Conservation (phyloP, 2,329 filamentous ascomycete genomes). For the Arthrobotrys megalospora region DNA sequence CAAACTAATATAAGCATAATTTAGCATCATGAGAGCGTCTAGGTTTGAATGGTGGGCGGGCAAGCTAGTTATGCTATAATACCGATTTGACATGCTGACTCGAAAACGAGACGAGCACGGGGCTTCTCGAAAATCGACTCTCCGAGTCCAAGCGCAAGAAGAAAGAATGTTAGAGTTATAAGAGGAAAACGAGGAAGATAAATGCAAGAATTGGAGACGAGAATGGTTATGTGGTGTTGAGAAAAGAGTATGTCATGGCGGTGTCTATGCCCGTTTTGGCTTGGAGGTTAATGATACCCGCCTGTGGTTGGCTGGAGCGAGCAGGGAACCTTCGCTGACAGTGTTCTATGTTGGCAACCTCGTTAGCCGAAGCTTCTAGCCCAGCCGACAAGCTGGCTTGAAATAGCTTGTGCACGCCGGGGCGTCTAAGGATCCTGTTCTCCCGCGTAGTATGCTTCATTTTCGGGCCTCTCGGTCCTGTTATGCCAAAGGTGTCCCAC, state of each 20-base stretch:
- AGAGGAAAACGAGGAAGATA: neutral
- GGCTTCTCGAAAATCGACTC: conserved; percentile 17
- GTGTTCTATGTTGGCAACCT: neutral
- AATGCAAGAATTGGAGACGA: conserved; percentile 27
- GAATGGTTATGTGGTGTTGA: conserved; percentile 8
- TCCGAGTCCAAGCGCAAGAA: conserved; percentile 30
- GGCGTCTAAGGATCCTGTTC: conserved; percentile 25
- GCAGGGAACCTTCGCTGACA: conserved; percentile 17
- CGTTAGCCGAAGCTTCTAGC: conserved; percentile 27
- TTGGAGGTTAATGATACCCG: neutral
- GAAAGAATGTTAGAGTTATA: neutral
- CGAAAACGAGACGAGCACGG: conserved; percentile 12
- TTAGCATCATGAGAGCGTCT: conserved; percentile 1
- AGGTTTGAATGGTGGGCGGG: conserved; percentile 2
- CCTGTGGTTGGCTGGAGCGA: conserved; percentile 20
- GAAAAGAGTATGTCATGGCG: conserved; percentile 47
- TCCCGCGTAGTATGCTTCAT: conserved; percentile 29
- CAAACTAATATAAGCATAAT: conserved; percentile 23
- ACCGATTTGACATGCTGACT: conserved; percentile 40
- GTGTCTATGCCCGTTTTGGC: conserved; percentile 15
- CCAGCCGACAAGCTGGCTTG: conserved; percentile 23
- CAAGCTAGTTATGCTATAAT: conserved; percentile 9
- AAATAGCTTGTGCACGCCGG: conserved; percentile 42
- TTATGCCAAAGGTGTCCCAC: conserved; percentile 28
- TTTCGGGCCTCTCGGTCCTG: conserved; percentile 10